Base-by-base conservation (phyloP, 768 basidiomycete species). In the Podaxis sp. region DNA sequence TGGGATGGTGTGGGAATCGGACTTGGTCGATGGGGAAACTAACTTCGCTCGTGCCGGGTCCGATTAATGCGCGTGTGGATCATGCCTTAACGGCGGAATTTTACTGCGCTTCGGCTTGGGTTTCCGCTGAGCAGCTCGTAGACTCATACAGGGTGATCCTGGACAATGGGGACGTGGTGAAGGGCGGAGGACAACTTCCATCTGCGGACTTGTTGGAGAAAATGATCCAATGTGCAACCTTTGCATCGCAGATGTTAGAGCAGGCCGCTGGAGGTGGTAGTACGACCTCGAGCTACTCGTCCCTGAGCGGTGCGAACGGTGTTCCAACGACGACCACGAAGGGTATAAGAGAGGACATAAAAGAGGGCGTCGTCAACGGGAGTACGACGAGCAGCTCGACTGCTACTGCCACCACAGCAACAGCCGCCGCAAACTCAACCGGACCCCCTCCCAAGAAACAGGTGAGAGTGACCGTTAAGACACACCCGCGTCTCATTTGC, bases 241-340 rank as follows among this genome's bases (percentile, higher is more conserved):
- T 75, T 48, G 80, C 78, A 3, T 75, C 75, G 65, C 78, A 79
- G 65, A 74, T 82, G 73, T 69, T 87, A n/a, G 81, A 83, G 49
- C 73, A 81, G n/a, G 65, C 64, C 3, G 66, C 61, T 24, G 63
- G 57, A 19, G 46, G 61, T 22, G 52, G 38, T 42, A 55, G 46
- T 48, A 44, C 65, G 3, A 52, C 57, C 15, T 69, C 66, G 15
- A 55, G 53, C 19, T 63, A 53, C 33, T 57, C 58, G 13, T 63
- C 66, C 13, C 59, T 63, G 17, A 63, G 36, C n/a, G 61, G 61
- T 55, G 65, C 67, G n/a, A 63, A 59, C 39, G 63, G 66, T 51
- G 49, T 63, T 44, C 49, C 66, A 15, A 24, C 39, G 59, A 61
- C 51, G 17, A 39, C 22, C 39, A 9, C 42, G n/a, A 57, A 3